Evolutionary conservation across 2,329 filamentous ascomycete genomes (phyloP), one percentile per base, ranked within the genome.

Genomic region (Hirsutella thompsonii): DNA sequence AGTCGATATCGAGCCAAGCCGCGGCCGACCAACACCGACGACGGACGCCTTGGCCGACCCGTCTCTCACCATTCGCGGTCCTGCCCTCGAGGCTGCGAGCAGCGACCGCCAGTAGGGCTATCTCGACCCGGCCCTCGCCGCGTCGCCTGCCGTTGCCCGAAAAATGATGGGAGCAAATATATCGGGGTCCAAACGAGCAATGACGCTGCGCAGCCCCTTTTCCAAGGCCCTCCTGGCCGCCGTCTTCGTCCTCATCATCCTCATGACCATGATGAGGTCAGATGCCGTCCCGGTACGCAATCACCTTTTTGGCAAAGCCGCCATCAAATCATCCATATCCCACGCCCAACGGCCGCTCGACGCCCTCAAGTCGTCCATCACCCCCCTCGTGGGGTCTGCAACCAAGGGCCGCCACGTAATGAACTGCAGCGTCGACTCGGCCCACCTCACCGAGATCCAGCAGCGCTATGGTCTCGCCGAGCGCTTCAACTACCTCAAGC

Each of bases 401-500:
- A 39, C 47, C 28, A 46, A 38, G 26, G 44, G 39, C 43, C 47
- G 46, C 9, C 56, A 61, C 42, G 47, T 58, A 18, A 67, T 72
- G 63, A 61, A 71, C 49, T 77, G 72, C 56, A 60, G 61, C 46
- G 56, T 71, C 43, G 66, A 76, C 52, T 58, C 60, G 34, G 59
- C 62, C 11, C 63, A 67, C 40, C 61, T 76, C 42, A 56, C 57
- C 38, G 54, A 60, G 5, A 51, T 75, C 42, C 63, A 68, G 48
- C 50, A 66, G 20, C 66, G 62, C 45, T 71, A 71, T 49, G 55
- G 60, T 9, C 60, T 78, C 11, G 59, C 64, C 20, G 63, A 70
- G 33, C 62, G 61, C 32, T 70, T 76, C 47, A 67, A 76, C 47
- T 76, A 76, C 57, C 62, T 67, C 43, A 72, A 72, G 56, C 66